phyloP scores from a whole-genome alignment of 78 protist species.

The Monosiga brevicollis region DNA sequence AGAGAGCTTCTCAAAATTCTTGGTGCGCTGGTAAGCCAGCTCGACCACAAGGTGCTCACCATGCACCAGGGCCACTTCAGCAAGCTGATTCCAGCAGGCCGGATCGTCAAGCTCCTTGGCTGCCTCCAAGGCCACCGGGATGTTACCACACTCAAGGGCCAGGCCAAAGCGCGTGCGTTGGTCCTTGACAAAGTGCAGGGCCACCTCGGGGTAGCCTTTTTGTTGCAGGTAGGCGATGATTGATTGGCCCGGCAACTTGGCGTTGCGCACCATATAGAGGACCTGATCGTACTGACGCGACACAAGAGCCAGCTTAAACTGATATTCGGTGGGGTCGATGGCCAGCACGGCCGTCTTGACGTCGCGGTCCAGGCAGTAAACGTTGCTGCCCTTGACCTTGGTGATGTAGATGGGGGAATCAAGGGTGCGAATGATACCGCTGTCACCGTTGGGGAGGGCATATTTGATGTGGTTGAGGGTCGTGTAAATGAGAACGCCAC shows the following conservation, averaged over 20 bases:
- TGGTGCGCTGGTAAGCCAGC: slow-evolving; percentile 74
- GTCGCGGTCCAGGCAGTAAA: slow-evolving; percentile 83
- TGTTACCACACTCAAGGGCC: slow-evolving; percentile 94
- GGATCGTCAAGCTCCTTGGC: slow-evolving; percentile 69
- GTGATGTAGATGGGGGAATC: slow-evolving; percentile 82
- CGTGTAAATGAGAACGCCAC: slow-evolving; percentile 78
- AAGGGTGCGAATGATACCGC: slow-evolving; percentile 84
- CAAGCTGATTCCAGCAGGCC: slow-evolving; percentile 80
- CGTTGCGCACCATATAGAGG: slow-evolving; percentile 56
- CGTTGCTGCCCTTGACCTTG: slow-evolving; percentile 33
- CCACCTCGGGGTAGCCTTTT: slow-evolving; percentile 68
- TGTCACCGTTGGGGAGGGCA: slow-evolving; percentile 73
- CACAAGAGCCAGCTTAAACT: slow-evolving; percentile 77
- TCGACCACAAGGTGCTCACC: slow-evolving; percentile 91
- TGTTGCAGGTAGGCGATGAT: slow-evolving; percentile 88
- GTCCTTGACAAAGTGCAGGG: slow-evolving; percentile 93
- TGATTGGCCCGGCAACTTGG: slow-evolving; percentile 67
- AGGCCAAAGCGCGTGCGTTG: slow-evolving; percentile 78
- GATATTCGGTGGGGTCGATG: slow-evolving; percentile 80
- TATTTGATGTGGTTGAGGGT: slow-evolving; percentile 93
- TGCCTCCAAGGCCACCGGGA: slow-evolving; percentile 76
- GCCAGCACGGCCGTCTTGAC: slow-evolving; percentile 46
- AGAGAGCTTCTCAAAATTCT: slow-evolving; percentile 70
- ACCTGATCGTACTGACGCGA: slow-evolving; percentile 59
- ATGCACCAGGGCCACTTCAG: slow-evolving; percentile 73